Percentiles rank a stretch among this genome's conserved stretches.
Conservation (phyloP, 1,139 yeast genomes). For the Suhomyces bribrorum region DNA sequence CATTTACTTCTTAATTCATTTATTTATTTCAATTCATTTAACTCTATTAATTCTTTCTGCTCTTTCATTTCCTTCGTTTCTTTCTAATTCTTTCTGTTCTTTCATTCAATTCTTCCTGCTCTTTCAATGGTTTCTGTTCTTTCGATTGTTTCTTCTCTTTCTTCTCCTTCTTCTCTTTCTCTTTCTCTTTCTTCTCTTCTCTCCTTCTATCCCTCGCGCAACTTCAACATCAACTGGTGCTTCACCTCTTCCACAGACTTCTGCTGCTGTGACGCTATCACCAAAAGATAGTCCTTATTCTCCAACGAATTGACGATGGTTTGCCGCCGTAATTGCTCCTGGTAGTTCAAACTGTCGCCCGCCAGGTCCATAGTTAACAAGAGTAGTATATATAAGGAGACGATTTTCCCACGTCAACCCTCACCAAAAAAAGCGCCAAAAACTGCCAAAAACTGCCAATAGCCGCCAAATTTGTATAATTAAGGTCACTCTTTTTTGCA, state of each 20-base stretch:
- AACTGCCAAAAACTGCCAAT: too few species aligned
- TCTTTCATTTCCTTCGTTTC: neutral
- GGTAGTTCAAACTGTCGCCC: slow-evolving; percentile 25
- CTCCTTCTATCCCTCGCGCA: slow-evolving; percentile 12
- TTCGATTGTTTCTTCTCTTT: neutral
- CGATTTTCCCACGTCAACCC: too few species aligned
- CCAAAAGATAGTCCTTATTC: slow-evolving; percentile 44
- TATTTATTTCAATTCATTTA: neutral
- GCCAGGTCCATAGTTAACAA: neutral
- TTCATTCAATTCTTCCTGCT: neutral
- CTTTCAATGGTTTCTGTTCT: too few species aligned
- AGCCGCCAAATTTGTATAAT: too few species aligned
- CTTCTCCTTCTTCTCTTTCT: neutral
- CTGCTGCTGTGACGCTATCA: slow-evolving; percentile 46
- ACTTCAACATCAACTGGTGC: slow-evolving; percentile 35
- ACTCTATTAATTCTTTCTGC: neutral
- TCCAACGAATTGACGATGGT: slow-evolving; percentile 45
- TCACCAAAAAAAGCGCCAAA: too few species aligned
- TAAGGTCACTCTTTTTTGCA: too few species aligned
- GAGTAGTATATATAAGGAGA: neutral
- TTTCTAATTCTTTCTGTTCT: neutral
- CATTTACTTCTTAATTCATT: too few species aligned
- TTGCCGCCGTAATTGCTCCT: slow-evolving; percentile 42
- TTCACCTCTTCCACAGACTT: slow-evolving; percentile 47
- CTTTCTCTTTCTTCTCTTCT: neutral